Base-by-base conservation (phyloP, 805 yeast species). In the Zygoascus ofunaensis region DNA sequence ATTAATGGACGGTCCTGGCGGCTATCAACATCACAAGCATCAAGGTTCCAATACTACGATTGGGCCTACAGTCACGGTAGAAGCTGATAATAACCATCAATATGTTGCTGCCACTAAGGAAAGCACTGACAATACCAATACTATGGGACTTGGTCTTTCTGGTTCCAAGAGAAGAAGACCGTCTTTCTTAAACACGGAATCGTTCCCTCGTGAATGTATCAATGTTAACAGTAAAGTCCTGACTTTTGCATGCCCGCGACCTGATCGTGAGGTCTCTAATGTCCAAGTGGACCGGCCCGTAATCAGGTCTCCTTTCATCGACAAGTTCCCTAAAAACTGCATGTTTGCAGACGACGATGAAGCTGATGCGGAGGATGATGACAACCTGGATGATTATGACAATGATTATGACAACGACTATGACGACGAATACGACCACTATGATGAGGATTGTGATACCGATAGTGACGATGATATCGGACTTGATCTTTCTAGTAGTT, bases 331-430 rank as follows among this genome's bases (percentile, higher is more conserved):
- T 14, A 15, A 38, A 19, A 26, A 36, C 23, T 12, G 34, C 14
- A 36, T 37, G 15, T 23, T 20, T 5, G 46, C 40, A 7, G 47
- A 48, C 22, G 49, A 43, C 10, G 46, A 45, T 22, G 49, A 47
- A n/a, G 49, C 42, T 17, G 48, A 51, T 26, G 49, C 49, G 18
- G 48, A 51, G 26, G 42, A 46, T 23, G 48, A 50, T 17, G 44
- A 41, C 20, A 44, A 49, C 18, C 10, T 23, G 19, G 49, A 47
- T 3, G 45, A 37, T 12, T 23, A 23, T 4, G 22, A 20, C 5
- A 37, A 46, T 21, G 46, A 47, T n/a, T 44, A 45, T 4, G n/a
- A n/a, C n/a, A 24, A 39, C 24, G 52, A 43, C 22, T 42, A 38
- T n/a, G 50, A 46, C 14, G 45, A 37, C 23, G 49, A 45, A 12